These are phyloP conservation scores for Neurospora sp. DNA, from an alignment of 495 filamentous ascomycete species.

Conservation along the genomic window DNA sequence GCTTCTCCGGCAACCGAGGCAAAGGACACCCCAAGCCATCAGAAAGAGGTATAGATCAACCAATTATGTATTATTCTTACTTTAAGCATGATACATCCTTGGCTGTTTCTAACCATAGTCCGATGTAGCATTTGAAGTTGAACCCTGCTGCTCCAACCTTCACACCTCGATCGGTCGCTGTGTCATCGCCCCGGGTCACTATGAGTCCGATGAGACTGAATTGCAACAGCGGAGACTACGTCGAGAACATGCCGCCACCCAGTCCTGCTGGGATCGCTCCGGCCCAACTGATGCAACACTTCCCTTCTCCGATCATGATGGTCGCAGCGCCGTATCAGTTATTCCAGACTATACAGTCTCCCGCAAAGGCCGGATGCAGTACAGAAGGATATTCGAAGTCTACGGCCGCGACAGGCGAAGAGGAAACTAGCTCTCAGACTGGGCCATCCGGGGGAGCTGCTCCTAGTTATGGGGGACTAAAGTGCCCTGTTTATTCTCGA, in stretches of 20 bases:
- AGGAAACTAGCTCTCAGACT: not conserved
- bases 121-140: constrained; percentile 36
- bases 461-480: constrained; percentile 2
- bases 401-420: not conserved
- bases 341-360: constrained; percentile 1
- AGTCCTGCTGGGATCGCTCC: not conserved
- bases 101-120: constrained; percentile 30
- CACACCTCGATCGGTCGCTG: constrained; percentile 32
- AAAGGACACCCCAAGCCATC: constrained; percentile 23
- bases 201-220: constrained; percentile 7
- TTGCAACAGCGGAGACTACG: constrained; percentile 1
- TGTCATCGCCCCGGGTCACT: not conserved
- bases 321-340: constrained; percentile 9
- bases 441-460: not conserved
- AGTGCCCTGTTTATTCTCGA: constrained; percentile 20
- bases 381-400: not conserved
- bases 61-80: constrained; percentile 27
- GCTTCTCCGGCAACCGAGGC: constrained; percentile 10
- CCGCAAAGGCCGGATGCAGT: not conserved
- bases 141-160: constrained; percentile 48
- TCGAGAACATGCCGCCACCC: constrained; percentile 1
- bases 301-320: constrained; percentile 11
- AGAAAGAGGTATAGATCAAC: constrained; percentile 39
- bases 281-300: constrained; percentile 8
- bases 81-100: constrained; percentile 25